Percentiles rank a stretch among this genome's conserved stretches.
Conservation (phyloP, 192 early-diverging fungal genomes). For the Entomortierella lignicola region DNA sequence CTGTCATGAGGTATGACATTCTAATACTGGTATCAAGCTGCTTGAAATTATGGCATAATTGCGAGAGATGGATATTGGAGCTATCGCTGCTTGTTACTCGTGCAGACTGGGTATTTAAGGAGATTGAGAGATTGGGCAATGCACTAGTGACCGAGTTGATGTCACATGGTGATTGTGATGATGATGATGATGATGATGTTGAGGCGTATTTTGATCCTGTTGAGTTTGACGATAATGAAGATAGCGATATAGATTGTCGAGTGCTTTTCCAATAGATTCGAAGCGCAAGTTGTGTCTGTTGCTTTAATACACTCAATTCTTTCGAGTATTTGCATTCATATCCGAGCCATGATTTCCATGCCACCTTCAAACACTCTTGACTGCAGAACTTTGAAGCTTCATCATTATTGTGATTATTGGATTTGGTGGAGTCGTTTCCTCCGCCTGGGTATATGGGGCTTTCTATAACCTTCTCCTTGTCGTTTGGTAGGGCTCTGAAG, state of each 20-base stretch:
- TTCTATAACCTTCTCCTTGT: not conserved
- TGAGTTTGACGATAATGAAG: not conserved
- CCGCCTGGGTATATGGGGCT: constrained; percentile 10
- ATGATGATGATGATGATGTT: not conserved
- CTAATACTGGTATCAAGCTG: not conserved
- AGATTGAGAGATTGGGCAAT: not conserved
- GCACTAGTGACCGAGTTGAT: not conserved
- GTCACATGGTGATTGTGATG: not conserved
- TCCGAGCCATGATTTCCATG: constrained; percentile 43
- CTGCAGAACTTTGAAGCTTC: constrained; percentile 30
- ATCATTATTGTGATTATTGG: not conserved
- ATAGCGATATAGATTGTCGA: not conserved
- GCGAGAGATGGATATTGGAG: constrained; percentile 7
- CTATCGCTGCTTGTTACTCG: constrained; percentile 15
- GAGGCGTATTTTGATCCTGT: not conserved
- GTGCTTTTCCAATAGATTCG: constrained; percentile 31
- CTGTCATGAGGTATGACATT: constrained; percentile 25
- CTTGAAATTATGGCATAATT: constrained; percentile 30
- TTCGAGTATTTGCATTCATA: constrained; percentile 19
- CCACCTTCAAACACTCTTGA: constrained; percentile 10
- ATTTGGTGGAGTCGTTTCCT: not conserved
- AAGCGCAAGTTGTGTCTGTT: constrained; percentile 23
- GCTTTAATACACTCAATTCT: constrained; percentile 8
- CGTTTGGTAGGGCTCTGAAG: constrained; percentile 2
- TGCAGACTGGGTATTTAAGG: not conserved